A percentile compares a stretch with the other conserved stretches of the same genome.
Conservation (phyloP, 208 protist species). For the Crithidia thermophila region DNA sequence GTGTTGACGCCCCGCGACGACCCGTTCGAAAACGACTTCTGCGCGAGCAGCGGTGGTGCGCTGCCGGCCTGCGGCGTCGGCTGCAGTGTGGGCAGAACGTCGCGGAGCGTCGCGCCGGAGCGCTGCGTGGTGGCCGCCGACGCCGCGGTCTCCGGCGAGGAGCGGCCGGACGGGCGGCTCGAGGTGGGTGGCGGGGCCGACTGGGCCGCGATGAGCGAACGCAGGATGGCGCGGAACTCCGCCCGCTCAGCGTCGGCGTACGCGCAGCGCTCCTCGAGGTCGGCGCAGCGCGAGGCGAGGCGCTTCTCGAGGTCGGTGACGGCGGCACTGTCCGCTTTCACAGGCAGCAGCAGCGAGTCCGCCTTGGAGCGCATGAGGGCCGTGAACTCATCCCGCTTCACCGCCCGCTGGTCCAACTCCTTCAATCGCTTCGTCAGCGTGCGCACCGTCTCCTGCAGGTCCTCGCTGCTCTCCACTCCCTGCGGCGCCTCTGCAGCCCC, state of each 20-base stretch:
- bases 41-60: not conserved
- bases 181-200: not conserved
- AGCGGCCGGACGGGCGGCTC: not conserved
- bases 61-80: no score
- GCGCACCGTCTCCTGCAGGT: constrained; percentile 25
- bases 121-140: not conserved
- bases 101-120: constrained; percentile 8
- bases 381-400: constrained; percentile 53
- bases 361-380: constrained; percentile 57
- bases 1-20: not conserved
- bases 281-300: constrained; percentile 51
- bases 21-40: not conserved
- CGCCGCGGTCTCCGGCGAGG: not conserved
- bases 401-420: constrained; percentile 46
- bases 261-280: constrained; percentile 78
- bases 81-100: constrained; percentile 14
- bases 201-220: constrained; percentile 42
- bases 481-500: not conserved
- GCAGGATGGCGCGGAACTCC: constrained; percentile 67
- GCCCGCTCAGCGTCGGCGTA: constrained; percentile 74
- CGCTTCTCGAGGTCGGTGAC: constrained; percentile 55
- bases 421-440: constrained; percentile 43
- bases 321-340: constrained; percentile 62
- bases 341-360: constrained; percentile 46
- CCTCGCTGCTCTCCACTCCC: not conserved